Evolutionary conservation across 2,329 filamentous ascomycete genomes (phyloP).

Genomic region (Mariannaea sp.): DNA sequence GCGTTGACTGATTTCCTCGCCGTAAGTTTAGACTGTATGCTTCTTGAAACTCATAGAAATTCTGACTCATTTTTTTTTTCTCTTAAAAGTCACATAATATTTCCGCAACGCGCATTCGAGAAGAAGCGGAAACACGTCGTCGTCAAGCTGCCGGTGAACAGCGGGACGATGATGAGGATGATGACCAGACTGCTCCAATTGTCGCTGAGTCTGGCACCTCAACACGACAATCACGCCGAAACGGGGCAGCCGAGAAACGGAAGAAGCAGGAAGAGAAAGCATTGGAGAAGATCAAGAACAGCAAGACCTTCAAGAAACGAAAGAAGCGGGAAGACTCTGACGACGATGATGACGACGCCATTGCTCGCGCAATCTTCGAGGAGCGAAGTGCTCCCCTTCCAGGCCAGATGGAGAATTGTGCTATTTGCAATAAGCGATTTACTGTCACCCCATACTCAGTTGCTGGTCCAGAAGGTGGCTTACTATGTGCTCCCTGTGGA

Average conservation of each 20-base stretch:
- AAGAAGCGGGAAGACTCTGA: slow-evolving; percentile 50
- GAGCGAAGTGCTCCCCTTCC: slow-evolving; percentile 62
- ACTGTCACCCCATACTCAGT: slow-evolving; percentile 91
- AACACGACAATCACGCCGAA: slow-evolving; percentile 36
- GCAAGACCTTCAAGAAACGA: slow-evolving; percentile 61
- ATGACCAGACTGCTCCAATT: slow-evolving; percentile 24
- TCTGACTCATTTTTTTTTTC: not conserved
- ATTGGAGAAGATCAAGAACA: slow-evolving; percentile 65
- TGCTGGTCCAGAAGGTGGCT: slow-evolving; percentile 77
- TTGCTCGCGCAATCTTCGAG: slow-evolving; percentile 55
- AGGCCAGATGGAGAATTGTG: slow-evolving; percentile 88
- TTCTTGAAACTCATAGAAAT: no score
- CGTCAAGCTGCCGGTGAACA: slow-evolving; percentile 42
- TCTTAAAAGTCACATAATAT: slow-evolving; percentile 69
- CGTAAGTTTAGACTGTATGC: slow-evolving; percentile 43
- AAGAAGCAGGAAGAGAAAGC: slow-evolving; percentile 56
- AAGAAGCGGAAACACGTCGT: slow-evolving; percentile 54
- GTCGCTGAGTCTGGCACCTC: slow-evolving; percentile 34
- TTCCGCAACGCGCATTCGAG: slow-evolving; percentile 61
- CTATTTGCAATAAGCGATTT: slow-evolving; percentile 83
- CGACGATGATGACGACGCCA: slow-evolving; percentile 54
- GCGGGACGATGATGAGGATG: slow-evolving; percentile 27
- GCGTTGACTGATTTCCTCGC: slow-evolving; percentile 60
- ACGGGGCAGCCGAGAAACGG: slow-evolving; percentile 26
- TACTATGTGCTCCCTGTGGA: slow-evolving; percentile 84